A percentile compares a stretch with the other conserved stretches of the same genome.
Evolutionary conservation across 768 basidiomycete species (phyloP).

Genomic region (Grammothele lineata): DNA sequence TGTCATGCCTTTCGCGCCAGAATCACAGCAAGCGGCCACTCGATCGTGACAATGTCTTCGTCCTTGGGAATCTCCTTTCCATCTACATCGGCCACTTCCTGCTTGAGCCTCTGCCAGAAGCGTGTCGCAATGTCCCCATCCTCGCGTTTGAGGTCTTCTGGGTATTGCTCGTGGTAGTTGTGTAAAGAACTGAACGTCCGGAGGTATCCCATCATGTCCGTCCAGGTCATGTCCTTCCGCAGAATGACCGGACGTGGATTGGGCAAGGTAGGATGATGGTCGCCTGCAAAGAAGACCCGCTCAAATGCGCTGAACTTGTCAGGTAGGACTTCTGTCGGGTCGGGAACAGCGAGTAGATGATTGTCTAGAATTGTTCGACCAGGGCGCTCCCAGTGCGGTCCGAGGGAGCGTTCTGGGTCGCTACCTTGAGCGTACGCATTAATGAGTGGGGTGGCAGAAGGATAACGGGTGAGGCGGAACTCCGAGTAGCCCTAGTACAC

Average conservation of each 20-base stretch:
- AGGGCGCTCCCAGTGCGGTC: slow-evolving; percentile 77
- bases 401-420: slow-evolving; percentile 50
- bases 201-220: slow-evolving; percentile 62
- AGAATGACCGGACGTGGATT: slow-evolving; percentile 47
- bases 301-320: slow-evolving; percentile 39
- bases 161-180: slow-evolving; percentile 59
- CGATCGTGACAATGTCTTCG: slow-evolving; percentile 32
- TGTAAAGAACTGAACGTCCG: slow-evolving; percentile 69
- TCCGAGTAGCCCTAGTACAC: slow-evolving; percentile 55
- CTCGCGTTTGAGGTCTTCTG: slow-evolving; percentile 43
- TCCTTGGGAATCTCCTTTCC: slow-evolving; percentile 20
- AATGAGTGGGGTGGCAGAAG: slow-evolving; percentile 54
- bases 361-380: slow-evolving; percentile 72
- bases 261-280: slow-evolving; percentile 38
- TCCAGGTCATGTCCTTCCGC: slow-evolving; percentile 58
- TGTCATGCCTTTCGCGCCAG: slow-evolving; percentile 16
- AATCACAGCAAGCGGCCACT: slow-evolving; percentile 36
- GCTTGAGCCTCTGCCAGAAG: slow-evolving; percentile 54
- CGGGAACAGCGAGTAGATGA: slow-evolving; percentile 67
- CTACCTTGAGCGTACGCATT: slow-evolving; percentile 58
- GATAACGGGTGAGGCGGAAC: slow-evolving; percentile 60
- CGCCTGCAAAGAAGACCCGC: slow-evolving; percentile 59
- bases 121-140: slow-evolving; percentile 65
- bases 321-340: slow-evolving; percentile 33
- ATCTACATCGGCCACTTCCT: slow-evolving; percentile 25